Evolutionary conservation across 768 basidiomycete genomes (phyloP).

Genomic region (Neoboletus subvelutipes): DNA sequence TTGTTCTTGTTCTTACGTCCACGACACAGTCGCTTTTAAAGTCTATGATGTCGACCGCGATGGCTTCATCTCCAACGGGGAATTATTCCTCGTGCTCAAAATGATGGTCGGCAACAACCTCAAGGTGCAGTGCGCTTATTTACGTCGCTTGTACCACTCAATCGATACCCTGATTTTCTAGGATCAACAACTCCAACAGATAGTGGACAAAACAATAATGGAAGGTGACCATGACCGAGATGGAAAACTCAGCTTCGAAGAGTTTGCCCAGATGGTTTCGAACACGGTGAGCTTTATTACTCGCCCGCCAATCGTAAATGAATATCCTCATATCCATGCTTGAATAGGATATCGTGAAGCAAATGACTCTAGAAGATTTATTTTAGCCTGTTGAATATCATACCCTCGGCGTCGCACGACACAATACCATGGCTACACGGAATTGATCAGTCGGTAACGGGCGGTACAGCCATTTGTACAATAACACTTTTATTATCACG

Average conservation of each 20-base stretch:
- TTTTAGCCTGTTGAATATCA: conserved; percentile 48
- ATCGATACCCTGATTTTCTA: conserved; percentile 29
- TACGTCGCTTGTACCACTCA: neutral
- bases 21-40: conserved; percentile 90
- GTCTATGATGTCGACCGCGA: conserved; percentile 99
- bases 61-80: conserved; percentile 96
- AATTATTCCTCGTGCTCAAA: conserved; percentile 96
- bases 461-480: conserved; percentile 24
- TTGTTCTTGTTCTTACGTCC: neutral
- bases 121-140: conserved; percentile 55
- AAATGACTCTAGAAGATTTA: conserved; percentile 95
- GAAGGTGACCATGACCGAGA: conserved; percentile 98
- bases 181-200: conserved; percentile 99
- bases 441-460: conserved; percentile 7
- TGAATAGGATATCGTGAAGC: conserved; percentile 91
- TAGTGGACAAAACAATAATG: conserved; percentile 99
- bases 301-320: neutral
- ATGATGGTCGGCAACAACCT: conserved; percentile 99
- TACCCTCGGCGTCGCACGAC: conserved; percentile 19
- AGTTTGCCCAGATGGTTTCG: conserved; percentile 95
- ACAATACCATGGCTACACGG: conserved; percentile 21
- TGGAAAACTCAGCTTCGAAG: conserved; percentile 95
- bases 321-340: conserved; percentile 7
- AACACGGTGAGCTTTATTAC: conserved; percentile 67
- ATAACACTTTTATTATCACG: conserved; percentile 17